Base-by-base conservation (phyloP, 2,329 filamentous ascomycete genomes). In the Penicillium janthinellum region DNA sequence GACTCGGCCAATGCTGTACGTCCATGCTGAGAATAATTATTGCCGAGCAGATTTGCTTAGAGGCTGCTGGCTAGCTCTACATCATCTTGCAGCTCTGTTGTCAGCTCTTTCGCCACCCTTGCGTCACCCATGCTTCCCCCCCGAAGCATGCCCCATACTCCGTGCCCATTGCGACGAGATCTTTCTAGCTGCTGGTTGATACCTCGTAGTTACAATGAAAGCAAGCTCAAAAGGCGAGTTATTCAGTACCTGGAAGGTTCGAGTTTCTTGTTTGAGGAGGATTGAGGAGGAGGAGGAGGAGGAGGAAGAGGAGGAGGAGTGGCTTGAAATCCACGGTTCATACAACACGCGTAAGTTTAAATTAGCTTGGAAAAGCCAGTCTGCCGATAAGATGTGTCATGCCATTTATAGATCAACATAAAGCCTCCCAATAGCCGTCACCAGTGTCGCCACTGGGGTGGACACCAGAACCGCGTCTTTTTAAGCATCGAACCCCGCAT, bases 401-500 rank as follows among this genome's bases (percentile, higher is more conserved):
- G 44, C 44, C 15, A 47, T 47, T 2, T 4, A 31, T 47, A 8
- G 22, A 4, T 22, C 4, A 22, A 22, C 22, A 22, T 22, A 22
- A 22, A 22, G 4, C 22, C 22, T 22, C 2, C 22, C 22, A 22
- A 22, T 4, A 22, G 12, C 45, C 35, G 54, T 47, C 54, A 49
- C 44, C 54, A 28, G 14, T 41, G 44, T 56, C 54, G 54, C 44
- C 54, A 56, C 54, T 49, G 22, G 4, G 22, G 22, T 22, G 20
- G 20, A 39, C 4, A 35, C 5, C 5, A 4, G n/a, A 20, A 52
- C 17, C 17, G n/a, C 47, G 28, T 39, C 22, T 22, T 6, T 31
- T 31, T 31, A 37, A 51, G 7, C 12, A 39, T 52, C 54, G 38
- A 48, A 48, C 54, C 54, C 54, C 54, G 54, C 54, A 49, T 49